Evolutionary conservation across 306 rosid genomes (phyloP).

Genomic region (Dryas octopetala): DNA sequence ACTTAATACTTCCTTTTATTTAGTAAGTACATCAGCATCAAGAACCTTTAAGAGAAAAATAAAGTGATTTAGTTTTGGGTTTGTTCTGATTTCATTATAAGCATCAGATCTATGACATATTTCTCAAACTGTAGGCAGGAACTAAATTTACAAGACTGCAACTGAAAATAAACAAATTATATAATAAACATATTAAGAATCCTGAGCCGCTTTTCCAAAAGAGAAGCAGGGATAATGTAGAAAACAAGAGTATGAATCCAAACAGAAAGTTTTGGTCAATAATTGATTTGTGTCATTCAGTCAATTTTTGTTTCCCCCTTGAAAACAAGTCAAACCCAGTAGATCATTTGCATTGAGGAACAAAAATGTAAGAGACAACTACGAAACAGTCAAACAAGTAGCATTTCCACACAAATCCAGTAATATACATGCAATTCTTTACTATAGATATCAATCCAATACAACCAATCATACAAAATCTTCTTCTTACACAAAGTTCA

Average conservation of each 20-base stretch:
- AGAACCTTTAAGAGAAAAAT: background rate
- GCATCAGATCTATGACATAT: background rate
- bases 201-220: background rate
- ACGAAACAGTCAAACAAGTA: background rate
- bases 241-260: background rate
- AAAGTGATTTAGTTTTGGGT: background rate
- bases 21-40: background rate
- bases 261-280: background rate
- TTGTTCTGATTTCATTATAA: conserved; percentile 1
- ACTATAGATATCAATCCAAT: background rate
- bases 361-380: background rate
- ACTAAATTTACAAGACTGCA: background rate
- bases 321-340: conserved; percentile 10
- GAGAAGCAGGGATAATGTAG: no score
- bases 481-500: background rate
- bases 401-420: background rate
- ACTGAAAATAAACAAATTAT: background rate
- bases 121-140: background rate
- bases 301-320: background rate
- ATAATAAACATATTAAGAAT: background rate
- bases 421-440: background rate
- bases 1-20: no score
- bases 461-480: background rate
- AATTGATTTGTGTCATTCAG: background rate
- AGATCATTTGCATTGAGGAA: background rate